Evolutionary conservation across 176 grass and related monocot species (phyloP), one percentile per base, ranked within the genome.

Genomic region (Phoenix dactylifera): DNA sequence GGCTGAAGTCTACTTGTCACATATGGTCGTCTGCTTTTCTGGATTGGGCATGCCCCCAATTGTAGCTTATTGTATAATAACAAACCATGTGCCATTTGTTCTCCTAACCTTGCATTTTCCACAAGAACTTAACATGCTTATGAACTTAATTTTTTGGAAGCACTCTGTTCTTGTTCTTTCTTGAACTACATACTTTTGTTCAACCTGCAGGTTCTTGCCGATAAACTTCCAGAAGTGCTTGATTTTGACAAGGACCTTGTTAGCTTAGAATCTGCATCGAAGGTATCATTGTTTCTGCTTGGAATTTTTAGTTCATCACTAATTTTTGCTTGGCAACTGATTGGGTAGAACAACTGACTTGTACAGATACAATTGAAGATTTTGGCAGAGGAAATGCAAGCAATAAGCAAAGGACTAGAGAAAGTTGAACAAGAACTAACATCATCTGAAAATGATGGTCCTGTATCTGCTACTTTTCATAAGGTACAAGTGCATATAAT

Each of bases 211-310:
- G 83, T 96, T 85, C 72, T 96, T 77, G 85, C 75, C 4, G 83
- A 90, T 57, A 96, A 88, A 69, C 87, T 96, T 77, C 92, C 92
- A 51, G 92, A 88, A 85, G 80, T 96, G 79, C 83, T 96, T 80
- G 80, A 96, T 82, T 96, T 96, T 85, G 57, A 64, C 20, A 85
- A 58, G 58, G 87, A 96, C 77, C 83, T 96, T 64, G 29, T 80
- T 6, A 72, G 84, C 76, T 84, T 96, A 56, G 87, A 90, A 81
- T 80, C 80, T 55, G 86, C 83, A 63, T 80, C 92, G 19, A 96
- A 87, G 92, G 92, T 96, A 74, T 26, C 51, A 71, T 24, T 72
- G 17, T 74, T 72, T 39, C 52, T 62, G 28, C 53, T 79, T 48
- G 16, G 60, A 50, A 55, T 49, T 61, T 15, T 71, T 19, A 5